phyloP scores from a whole-genome alignment of 495 filamentous ascomycete genomes.

The Daldinia vernicosa region DNA sequence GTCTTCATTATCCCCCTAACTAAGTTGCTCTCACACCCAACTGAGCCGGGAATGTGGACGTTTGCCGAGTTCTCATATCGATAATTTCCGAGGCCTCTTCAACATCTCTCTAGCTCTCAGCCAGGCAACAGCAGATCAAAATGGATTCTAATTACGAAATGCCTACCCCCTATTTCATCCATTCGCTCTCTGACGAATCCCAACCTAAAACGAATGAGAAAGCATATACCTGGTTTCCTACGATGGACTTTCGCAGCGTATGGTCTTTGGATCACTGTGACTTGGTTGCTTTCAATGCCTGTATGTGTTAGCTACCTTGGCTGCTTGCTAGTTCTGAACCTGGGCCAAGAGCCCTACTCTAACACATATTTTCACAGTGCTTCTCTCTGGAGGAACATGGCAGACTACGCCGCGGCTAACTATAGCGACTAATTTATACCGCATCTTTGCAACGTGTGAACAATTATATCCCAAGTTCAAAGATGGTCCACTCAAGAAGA shows the following conservation, averaged over 20 bases:
- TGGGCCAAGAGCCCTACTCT: not conserved
- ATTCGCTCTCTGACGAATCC: not conserved
- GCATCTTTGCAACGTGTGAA: not conserved
- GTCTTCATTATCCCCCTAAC: not conserved
- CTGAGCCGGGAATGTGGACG: not conserved
- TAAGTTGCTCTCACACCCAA: not conserved
- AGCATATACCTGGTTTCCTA: slow-evolving; percentile 2
- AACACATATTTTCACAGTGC: not conserved
- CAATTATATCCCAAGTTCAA: not conserved
- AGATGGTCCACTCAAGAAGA: not conserved
- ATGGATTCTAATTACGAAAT: slow-evolving; percentile 1
- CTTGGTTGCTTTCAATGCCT: not conserved
- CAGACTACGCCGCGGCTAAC: not conserved
- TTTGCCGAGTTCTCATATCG: not conserved
- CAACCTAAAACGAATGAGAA: not conserved
- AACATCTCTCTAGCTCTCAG: not conserved
- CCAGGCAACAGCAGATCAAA: not conserved
- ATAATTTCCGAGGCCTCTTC: not conserved
- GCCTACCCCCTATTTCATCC: not conserved
- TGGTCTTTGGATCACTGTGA: not conserved
- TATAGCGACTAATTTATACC: not conserved
- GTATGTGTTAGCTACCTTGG: not conserved
- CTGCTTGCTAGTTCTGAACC: not conserved
- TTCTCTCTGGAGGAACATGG: not conserved
- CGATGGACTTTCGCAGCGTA: not conserved